These are phyloP conservation scores for Fusarium buxicola DNA, from an alignment of 2,329 filamentous ascomycete species.

Conservation along the genomic window DNA sequence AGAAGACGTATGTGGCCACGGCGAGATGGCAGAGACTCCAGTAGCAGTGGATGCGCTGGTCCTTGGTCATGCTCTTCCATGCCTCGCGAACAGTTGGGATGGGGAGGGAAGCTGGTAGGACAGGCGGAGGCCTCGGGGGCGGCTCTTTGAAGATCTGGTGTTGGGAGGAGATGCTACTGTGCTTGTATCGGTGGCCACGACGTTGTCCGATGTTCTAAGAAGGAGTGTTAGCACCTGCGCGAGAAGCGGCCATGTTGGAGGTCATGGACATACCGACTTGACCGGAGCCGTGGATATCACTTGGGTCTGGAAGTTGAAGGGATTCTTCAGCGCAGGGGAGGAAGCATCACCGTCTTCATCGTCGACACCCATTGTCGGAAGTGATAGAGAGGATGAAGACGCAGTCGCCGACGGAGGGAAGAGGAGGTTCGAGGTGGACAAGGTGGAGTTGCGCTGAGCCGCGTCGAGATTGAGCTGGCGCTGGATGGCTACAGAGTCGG, in stretches of 20 bases:
- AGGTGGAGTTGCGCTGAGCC: conserved; percentile 35
- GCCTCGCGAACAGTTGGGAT: conserved; percentile 91
- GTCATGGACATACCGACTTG: conserved; percentile 73
- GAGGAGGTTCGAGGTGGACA: conserved; percentile 33
- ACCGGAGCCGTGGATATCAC: conserved; percentile 79
- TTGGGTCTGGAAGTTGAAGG: conserved; percentile 95
- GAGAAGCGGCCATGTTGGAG: not conserved
- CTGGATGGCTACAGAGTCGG: conserved; percentile 14
- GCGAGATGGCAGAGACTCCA: conserved; percentile 93
- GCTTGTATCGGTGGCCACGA: conserved; percentile 96
- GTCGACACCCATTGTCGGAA: conserved; percentile 35
- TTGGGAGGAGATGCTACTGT: conserved; percentile 87
- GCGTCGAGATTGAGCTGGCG: conserved; percentile 34
- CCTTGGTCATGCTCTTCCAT: conserved; percentile 87
- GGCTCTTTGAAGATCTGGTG: conserved; percentile 98
- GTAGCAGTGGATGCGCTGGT: conserved; percentile 83
- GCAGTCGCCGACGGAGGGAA: conserved; percentile 24
- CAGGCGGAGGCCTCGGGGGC: conserved; percentile 83
- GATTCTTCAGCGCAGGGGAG: conserved; percentile 63
- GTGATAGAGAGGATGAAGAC: conserved; percentile 30
- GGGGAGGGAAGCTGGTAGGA: conserved; percentile 90
- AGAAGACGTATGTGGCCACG: conserved; percentile 86
- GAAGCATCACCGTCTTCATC: conserved; percentile 26
- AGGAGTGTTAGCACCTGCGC: conserved; percentile 14
- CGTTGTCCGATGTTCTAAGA: conserved; percentile 86